phyloP scores from a whole-genome alignment of 306 rosid genomes.

The Morella rubra region DNA sequence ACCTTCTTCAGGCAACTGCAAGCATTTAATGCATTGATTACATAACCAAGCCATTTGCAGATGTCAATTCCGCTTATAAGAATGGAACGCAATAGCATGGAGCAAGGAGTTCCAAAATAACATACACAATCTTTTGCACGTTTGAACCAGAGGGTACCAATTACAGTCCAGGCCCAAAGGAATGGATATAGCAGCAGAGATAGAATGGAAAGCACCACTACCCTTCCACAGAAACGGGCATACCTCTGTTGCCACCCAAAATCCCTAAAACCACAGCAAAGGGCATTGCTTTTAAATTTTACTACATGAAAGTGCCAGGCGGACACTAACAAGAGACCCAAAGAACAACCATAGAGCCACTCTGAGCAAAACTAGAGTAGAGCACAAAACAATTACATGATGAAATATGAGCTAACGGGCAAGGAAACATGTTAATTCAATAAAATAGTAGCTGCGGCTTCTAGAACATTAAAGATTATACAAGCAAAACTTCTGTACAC shows the following conservation, averaged over 20 bases:
- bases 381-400: not conserved
- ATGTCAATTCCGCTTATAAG: slow-evolving; percentile 1
- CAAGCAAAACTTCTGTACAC: not conserved
- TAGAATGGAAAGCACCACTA: slow-evolving; percentile 81
- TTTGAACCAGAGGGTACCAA: slow-evolving; percentile 89
- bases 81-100: not conserved
- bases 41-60: slow-evolving; percentile 19
- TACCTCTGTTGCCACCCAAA: slow-evolving; percentile 96
- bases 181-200: slow-evolving; percentile 84
- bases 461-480: not conserved
- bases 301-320: not conserved
- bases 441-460: not conserved
- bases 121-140: slow-evolving; percentile 79
- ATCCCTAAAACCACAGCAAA: slow-evolving; percentile 55
- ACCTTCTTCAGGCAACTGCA: slow-evolving; percentile 86
- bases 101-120: slow-evolving; percentile 15
- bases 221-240: slow-evolving; percentile 97
- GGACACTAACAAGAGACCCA: not conserved
- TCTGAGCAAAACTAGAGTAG: not conserved
- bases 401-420: not conserved
- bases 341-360: not conserved
- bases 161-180: slow-evolving; percentile 95
- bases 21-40: slow-evolving; percentile 29
- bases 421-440: not conserved
- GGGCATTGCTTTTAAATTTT: not conserved